Conservation (phyloP, 345 rosid species). For the Barbarea vulgaris region DNA sequence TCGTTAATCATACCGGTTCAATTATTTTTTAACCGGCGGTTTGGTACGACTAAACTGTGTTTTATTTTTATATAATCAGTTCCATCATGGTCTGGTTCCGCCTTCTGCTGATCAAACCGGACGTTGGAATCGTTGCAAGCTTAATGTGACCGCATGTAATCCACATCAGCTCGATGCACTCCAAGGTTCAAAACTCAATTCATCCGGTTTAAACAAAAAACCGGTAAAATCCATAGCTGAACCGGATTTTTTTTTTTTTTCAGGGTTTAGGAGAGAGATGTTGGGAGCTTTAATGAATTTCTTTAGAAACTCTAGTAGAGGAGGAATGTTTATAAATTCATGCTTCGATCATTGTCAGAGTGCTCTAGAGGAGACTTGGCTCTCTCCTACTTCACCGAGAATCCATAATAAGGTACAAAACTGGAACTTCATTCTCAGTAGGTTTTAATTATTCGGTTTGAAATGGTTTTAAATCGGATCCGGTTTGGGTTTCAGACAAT, state of each 20-base stretch:
- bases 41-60: background rate
- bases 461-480: background rate
- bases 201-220: background rate
- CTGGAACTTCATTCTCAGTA: background rate
- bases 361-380: slow-evolving; percentile 84
- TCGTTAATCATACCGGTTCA: background rate
- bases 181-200: slow-evolving; percentile 54
- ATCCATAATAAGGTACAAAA: slow-evolving; percentile 63
- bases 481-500: slow-evolving; percentile 55
- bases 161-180: slow-evolving; percentile 55
- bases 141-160: slow-evolving; percentile 57
- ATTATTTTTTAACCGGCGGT: background rate
- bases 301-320: slow-evolving; percentile 46
- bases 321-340: slow-evolving; percentile 88
- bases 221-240: background rate
- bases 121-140: slow-evolving; percentile 77
- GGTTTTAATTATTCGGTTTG: slow-evolving; percentile 1
- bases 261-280: slow-evolving; percentile 86
- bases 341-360: slow-evolving; percentile 99
- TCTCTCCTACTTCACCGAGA: slow-evolving; percentile 72
- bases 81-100: slow-evolving; percentile 83
- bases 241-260: background rate
- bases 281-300: slow-evolving; percentile 54
- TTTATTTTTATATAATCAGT: slow-evolving; percentile 51
- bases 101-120: slow-evolving; percentile 70